Conservation (phyloP, 116 monocot genomes). For the Phalaenopsis hybrid region DNA sequence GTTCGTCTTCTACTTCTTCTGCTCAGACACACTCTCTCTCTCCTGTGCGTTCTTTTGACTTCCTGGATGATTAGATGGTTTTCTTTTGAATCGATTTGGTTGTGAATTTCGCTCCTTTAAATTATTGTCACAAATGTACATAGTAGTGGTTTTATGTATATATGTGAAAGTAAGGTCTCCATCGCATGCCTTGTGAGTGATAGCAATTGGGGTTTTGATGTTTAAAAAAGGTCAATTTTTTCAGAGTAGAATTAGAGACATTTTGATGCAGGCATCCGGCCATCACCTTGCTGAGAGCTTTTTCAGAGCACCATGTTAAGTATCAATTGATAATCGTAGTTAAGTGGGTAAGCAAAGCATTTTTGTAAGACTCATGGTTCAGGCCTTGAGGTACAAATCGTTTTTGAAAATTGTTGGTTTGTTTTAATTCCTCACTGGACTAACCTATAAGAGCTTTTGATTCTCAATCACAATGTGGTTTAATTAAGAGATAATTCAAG, state of each 20-base stretch:
- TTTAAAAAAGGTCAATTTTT: background rate
- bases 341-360: background rate
- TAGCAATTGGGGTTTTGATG: background rate
- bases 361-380: background rate
- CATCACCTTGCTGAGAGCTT: background rate
- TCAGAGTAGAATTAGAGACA: background rate
- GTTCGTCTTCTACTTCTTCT: background rate
- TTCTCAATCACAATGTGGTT: conserved; percentile 3
- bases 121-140: background rate
- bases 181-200: background rate
- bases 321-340: background rate
- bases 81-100: background rate
- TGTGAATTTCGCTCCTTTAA: background rate
- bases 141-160: background rate
- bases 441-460: background rate
- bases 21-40: background rate
- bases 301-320: background rate
- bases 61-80: background rate
- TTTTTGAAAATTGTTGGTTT: background rate
- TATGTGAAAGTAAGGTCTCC: background rate
- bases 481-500: background rate
- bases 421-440: background rate
- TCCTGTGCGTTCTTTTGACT: background rate
- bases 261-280: background rate
- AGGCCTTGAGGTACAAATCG: background rate